These are phyloP conservation scores for Tuber aestivum DNA, from an alignment of 495 filamentous ascomycete genomes.

Conservation along the genomic window DNA sequence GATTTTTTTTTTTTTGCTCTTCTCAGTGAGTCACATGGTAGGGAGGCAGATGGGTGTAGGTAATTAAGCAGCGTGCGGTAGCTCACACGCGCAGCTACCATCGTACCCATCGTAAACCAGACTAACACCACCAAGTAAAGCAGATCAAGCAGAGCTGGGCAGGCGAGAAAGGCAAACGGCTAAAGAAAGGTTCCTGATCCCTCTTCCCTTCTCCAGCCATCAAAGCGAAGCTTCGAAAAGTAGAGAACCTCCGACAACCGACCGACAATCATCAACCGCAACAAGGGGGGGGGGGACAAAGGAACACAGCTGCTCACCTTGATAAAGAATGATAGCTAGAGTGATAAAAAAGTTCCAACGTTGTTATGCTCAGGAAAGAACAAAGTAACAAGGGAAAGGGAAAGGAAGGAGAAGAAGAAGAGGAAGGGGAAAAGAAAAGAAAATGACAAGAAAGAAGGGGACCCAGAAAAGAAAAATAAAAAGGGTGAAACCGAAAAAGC, in stretches of 20 bases:
- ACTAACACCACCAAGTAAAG: not conserved
- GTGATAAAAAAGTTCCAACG: not conserved
- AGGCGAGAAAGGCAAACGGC: not conserved
- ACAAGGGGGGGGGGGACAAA: not conserved
- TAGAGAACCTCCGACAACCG: not conserved
- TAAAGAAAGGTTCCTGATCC: not conserved
- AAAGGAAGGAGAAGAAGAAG: slow-evolving; percentile 9
- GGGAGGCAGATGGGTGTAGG: not conserved
- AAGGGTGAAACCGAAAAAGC: slow-evolving; percentile 15
- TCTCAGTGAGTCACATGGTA: not conserved
- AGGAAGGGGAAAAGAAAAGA: slow-evolving; percentile 32
- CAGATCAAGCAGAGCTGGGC: not conserved
- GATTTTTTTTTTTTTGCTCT: not conserved
- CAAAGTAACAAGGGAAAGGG: slow-evolving; percentile 6
- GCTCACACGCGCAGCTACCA: slow-evolving; percentile 2
- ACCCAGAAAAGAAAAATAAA: slow-evolving; percentile 23
- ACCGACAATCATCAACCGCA: not conserved
- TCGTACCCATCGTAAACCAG: not conserved
- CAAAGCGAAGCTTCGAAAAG: not conserved
- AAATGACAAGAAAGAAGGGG: slow-evolving; percentile 20
- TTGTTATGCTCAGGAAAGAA: slow-evolving; percentile 4
- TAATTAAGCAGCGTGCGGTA: not conserved
- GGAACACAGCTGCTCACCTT: slow-evolving; percentile 2
- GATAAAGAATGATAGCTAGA: slow-evolving; percentile 2
- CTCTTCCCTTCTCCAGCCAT: not conserved